Evolutionary conservation across 306 rosid genomes (phyloP).

Genomic region (Cicer judaicum): DNA sequence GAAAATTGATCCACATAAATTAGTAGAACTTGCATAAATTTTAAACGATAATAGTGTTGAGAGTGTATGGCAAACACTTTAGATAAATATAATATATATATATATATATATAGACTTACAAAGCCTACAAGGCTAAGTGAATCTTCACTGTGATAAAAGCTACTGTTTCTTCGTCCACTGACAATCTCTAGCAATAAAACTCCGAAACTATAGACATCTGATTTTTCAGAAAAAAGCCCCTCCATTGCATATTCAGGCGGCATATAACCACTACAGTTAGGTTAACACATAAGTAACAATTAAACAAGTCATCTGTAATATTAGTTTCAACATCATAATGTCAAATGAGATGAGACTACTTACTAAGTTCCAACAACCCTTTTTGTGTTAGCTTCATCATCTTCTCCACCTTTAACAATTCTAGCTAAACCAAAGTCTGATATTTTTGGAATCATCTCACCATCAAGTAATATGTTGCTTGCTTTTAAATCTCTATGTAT

Average conservation of each 20-base stretch:
- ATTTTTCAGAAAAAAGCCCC: constrained; percentile 49
- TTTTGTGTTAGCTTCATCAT: constrained; percentile 45
- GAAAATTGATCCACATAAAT: not conserved
- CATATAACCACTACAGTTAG: constrained; percentile 48
- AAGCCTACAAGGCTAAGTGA: constrained; percentile 46
- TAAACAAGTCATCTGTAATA: not conserved
- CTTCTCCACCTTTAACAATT: constrained; percentile 41
- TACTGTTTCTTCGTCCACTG: constrained; percentile 47
- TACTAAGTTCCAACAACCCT: constrained; percentile 54
- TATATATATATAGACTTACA: constrained; percentile 19
- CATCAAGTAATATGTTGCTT: constrained; percentile 44
- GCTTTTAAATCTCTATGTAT: constrained; percentile 52
- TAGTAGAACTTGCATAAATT: not conserved
- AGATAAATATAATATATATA: too few relatives aligned
- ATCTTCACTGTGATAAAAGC: constrained; percentile 36
- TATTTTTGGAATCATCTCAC: constrained; percentile 45
- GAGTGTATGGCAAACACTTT: not conserved
- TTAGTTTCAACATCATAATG: not conserved
- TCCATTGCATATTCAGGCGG: constrained; percentile 54
- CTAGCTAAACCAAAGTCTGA: constrained; percentile 51
- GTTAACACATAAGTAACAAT: not conserved
- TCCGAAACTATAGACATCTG: constrained; percentile 49
- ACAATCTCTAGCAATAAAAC: constrained; percentile 49
- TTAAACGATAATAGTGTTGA: not conserved
- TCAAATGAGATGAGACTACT: not conserved